Evolutionary conservation across 805 yeast genomes (phyloP).

Genomic region (Ogataea methanolica): DNA sequence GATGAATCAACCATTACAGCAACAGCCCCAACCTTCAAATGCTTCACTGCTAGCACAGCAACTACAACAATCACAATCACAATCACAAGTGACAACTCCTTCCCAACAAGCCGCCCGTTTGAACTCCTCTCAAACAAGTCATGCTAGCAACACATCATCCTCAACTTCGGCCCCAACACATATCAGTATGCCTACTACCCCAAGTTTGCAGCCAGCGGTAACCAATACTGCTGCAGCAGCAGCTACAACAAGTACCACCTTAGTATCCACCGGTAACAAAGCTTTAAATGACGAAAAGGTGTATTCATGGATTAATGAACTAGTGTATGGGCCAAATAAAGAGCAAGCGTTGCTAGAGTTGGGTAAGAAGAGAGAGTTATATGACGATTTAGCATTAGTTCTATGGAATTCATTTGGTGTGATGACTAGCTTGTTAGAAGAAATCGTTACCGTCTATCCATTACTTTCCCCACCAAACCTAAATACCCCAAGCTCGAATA

Average conservation of each 20-base stretch:
- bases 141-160: neutral
- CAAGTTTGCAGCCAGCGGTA: neutral
- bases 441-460: constrained; percentile 87
- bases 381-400: constrained; percentile 88
- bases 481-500: constrained; percentile 79
- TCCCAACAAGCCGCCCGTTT: constrained; percentile 7
- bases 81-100: constrained; percentile 5
- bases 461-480: constrained; percentile 80
- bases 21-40: constrained; percentile 10
- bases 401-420: constrained; percentile 97
- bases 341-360: constrained; percentile 90
- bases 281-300: constrained; percentile 76
- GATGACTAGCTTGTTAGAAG: constrained; percentile 86
- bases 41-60: constrained; percentile 23
- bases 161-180: constrained; percentile 2
- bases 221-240: neutral
- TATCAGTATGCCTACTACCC: neutral
- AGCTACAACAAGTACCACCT: constrained; percentile 15
- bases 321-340: constrained; percentile 84
- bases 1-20: constrained; percentile 8
- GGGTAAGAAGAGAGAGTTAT: constrained; percentile 92
- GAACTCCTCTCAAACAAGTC: no score
- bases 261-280: constrained; percentile 20
- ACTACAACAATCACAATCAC: constrained; percentile 17
- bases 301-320: constrained; percentile 83